phyloP scores from a whole-genome alignment of 2,329 filamentous ascomycete genomes.

The Talaromyces sp. region DNA sequence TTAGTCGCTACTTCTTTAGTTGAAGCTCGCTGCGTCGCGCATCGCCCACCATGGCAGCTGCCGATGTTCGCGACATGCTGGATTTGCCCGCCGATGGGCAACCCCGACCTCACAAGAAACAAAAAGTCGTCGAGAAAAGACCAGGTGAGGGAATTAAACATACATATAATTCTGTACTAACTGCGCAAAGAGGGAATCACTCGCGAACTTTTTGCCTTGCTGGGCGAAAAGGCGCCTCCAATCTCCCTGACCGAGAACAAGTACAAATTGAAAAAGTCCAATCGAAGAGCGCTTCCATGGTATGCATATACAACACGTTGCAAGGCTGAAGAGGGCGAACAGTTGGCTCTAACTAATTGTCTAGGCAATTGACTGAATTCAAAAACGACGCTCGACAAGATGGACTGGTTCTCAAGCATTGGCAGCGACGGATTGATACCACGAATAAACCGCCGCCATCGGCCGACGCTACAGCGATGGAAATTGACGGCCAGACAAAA shows the following conservation, averaged over 20 bases:
- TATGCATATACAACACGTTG: conserved; percentile 50
- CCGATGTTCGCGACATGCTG: conserved; percentile 83
- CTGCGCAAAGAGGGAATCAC: conserved; percentile 40
- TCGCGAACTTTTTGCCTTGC: conserved; percentile 45
- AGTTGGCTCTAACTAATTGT: conserved; percentile 46
- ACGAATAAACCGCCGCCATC: conserved; percentile 25
- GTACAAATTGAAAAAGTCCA: conserved; percentile 47
- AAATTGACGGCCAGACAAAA: conserved; percentile 33
- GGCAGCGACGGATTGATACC: conserved; percentile 61
- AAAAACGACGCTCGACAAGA: conserved; percentile 71
- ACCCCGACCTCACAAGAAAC: conserved; percentile 64
- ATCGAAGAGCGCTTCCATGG: conserved; percentile 39
- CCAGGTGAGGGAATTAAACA: conserved; percentile 39
- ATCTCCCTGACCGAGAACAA: conserved; percentile 48
- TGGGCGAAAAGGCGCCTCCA: conserved; percentile 47
- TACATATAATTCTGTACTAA: conserved; percentile 11
- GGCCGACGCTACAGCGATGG: conserved; percentile 32
- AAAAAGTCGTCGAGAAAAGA: conserved; percentile 58
- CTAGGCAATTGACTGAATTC: conserved; percentile 66
- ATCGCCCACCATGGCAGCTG: conserved; percentile 56
- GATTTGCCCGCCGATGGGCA: conserved; percentile 63
- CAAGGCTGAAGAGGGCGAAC: conserved; percentile 38
- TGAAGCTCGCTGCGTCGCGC: conserved; percentile 4
- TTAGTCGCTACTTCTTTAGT: background rate
- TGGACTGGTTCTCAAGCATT: conserved; percentile 68